Evolutionary conservation across 345 rosid species (phyloP).

Genomic region (Salix suchowensis): DNA sequence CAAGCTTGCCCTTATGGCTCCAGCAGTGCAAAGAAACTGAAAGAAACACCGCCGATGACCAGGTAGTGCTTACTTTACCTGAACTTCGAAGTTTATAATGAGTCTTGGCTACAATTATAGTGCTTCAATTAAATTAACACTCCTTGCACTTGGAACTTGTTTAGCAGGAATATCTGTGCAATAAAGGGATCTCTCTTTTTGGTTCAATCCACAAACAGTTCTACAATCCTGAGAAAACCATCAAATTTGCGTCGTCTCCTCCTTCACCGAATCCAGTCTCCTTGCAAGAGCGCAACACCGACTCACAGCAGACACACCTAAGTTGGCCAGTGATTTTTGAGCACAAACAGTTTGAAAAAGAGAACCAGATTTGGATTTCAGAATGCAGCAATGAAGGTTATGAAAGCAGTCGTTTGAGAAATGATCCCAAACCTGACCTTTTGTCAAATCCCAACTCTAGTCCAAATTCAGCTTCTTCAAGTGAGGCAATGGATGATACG

Average conservation of each 20-base stretch:
- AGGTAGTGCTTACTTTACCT: slow-evolving; percentile 23
- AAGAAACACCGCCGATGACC: slow-evolving; percentile 19
- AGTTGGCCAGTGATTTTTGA: slow-evolving; percentile 48
- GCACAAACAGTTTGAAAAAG: slow-evolving; percentile 26
- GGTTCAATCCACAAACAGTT: slow-evolving; percentile 20
- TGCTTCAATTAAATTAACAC: not conserved
- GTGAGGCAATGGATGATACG: slow-evolving; percentile 46
- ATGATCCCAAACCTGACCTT: slow-evolving; percentile 40
- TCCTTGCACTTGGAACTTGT: not conserved
- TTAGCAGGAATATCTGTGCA: slow-evolving; percentile 31
- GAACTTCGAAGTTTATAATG: not conserved
- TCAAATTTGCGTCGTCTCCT: slow-evolving; percentile 42
- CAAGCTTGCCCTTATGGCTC: slow-evolving; percentile 83
- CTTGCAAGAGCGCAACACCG: slow-evolving; percentile 29
- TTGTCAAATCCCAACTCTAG: slow-evolving; percentile 68
- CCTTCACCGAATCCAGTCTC: slow-evolving; percentile 39
- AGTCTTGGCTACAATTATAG: not conserved
- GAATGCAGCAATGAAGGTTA: slow-evolving; percentile 29
- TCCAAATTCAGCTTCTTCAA: slow-evolving; percentile 75
- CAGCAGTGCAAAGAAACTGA: slow-evolving; percentile 51
- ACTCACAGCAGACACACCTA: slow-evolving; percentile 14
- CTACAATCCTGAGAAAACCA: slow-evolving; percentile 22
- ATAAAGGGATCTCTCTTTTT: slow-evolving; percentile 41
- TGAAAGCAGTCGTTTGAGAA: slow-evolving; percentile 19
- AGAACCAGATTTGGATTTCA: slow-evolving; percentile 41